These are phyloP conservation scores for Nicotiana otophora DNA, from an alignment of 257 asterid genomes.

Conservation along the genomic window DNA sequence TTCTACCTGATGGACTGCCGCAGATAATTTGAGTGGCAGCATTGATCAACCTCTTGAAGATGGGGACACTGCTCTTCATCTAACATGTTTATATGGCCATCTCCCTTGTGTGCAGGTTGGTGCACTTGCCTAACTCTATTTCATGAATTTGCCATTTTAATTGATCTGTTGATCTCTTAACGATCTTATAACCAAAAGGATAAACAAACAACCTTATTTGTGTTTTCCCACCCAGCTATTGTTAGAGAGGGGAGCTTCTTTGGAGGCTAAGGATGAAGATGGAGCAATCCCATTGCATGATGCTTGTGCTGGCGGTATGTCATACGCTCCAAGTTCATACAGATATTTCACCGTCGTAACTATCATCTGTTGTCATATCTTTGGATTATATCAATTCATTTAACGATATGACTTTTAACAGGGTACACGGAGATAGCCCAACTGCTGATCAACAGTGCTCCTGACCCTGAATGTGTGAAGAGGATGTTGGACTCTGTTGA, in stretches of 20 bases:
- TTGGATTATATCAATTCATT: neutral
- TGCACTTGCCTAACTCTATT: neutral
- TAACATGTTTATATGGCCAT: conserved; percentile 83
- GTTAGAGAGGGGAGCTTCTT: conserved; percentile 63
- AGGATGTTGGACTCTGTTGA: conserved; percentile 70
- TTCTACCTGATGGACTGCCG: conserved; percentile 3
- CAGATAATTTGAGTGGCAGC: conserved; percentile 64
- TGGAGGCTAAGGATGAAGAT: conserved; percentile 74
- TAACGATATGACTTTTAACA: conserved; percentile 15
- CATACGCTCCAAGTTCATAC: neutral
- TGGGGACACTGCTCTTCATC: conserved; percentile 94
- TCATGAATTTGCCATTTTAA: neutral
- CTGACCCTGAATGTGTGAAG: conserved; percentile 42
- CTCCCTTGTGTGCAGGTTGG: conserved; percentile 71
- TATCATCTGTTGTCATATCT: neutral
- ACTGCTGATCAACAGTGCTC: conserved; percentile 41
- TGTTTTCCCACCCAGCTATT: conserved; percentile 39
- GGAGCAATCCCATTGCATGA: conserved; percentile 82
- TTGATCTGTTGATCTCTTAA: neutral
- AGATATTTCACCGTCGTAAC: neutral
- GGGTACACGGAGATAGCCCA: conserved; percentile 63
- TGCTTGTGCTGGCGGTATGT: conserved; percentile 85
- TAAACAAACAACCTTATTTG: neutral
- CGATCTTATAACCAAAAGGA: neutral
- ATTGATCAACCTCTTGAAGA: conserved; percentile 83